Conservation (phyloP, 208 protist genomes). For the Crithidia mellificae region DNA sequence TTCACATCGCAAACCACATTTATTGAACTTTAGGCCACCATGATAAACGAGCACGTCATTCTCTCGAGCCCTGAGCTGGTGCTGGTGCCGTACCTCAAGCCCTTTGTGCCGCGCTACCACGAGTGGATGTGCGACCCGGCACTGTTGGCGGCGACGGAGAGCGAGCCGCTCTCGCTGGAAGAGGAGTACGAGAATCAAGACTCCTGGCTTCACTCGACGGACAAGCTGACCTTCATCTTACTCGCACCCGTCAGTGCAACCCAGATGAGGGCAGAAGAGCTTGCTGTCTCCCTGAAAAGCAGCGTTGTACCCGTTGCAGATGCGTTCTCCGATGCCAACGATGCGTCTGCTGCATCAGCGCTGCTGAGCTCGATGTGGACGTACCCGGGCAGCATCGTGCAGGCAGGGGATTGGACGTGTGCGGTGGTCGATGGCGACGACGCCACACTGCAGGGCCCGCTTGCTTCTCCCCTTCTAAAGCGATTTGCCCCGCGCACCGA, state of each 20-base stretch:
- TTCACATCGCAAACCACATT: no score
- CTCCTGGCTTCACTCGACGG: conserved; percentile 69
- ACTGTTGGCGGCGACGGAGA: conserved; percentile 76
- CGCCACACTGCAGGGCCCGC: not conserved
- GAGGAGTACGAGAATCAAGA: conserved; percentile 90
- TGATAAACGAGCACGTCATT: conserved; percentile 85
- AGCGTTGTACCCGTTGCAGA: not conserved
- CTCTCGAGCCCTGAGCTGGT: conserved; percentile 50
- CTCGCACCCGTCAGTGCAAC: conserved; percentile 34
- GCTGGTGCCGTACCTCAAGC: conserved; percentile 83
- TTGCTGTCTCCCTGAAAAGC: not conserved
- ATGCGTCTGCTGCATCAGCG: no score
- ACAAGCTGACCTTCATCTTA: conserved; percentile 93
- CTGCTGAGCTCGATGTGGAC: conserved; percentile 2
- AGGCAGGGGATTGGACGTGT: conserved; percentile 1
- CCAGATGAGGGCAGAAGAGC: not conserved
- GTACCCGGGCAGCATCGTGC: conserved; percentile 28
- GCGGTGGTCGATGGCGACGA: not conserved
- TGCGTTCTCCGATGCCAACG: not conserved
- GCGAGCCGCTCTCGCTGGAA: conserved; percentile 81
- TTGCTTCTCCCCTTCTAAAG: conserved; percentile 15
- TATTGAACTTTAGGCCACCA: conserved; percentile 19
- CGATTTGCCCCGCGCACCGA: conserved; percentile 13
- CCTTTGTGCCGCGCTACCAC: conserved; percentile 87
- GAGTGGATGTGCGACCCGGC: conserved; percentile 85